Evolutionary conservation across 768 basidiomycete species (phyloP), one percentile per base, ranked within the genome.

Genomic region (Kwoniella bestiolae): DNA sequence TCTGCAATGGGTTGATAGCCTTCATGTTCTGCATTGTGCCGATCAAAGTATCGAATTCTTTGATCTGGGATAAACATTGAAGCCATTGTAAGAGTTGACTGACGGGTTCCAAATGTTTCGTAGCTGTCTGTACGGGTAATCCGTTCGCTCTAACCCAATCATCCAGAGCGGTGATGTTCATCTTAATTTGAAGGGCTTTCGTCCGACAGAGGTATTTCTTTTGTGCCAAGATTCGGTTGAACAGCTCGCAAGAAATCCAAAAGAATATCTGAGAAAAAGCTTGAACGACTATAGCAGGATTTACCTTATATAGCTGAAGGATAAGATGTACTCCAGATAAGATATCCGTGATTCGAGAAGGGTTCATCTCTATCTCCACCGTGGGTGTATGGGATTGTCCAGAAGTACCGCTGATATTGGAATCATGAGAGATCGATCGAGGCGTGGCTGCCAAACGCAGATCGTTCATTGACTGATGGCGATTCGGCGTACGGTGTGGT

Each of bases 201-300:
- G 81, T 91, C 87, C 95, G 87, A 82, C 96, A 97, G 3, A 98
- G 83, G 77, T 92, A 95, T 78, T 94, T 96, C 83, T 93, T 96
- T 60, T 94, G 87, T 12, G 74, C 74, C 16, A 82, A 67, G 31
- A 83, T 77, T 9, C 82, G 71, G 56, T 83, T 83, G 73, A 82
- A 72, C n/a, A 78, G 79, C 88, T 84, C 84, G 67, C 93, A 92
- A 25, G 93, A 89, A 59, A 93, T 90, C 96, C 96, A 99, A 79
- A 94, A 97, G 84, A 96, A 89, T n/a, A 96, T 88, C 81, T 99
- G 96, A 1, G 93, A 94, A 88, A 94, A 95, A 55, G 94, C 85
- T 79, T 99, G 96, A 5, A 90, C 88, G 56, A 88, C 88, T 18
- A 97, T 83, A 7, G 86, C 88, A 14, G 96, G 83, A 76, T 97